phyloP scores from a whole-genome alignment of 208 protist genomes.

The Sergeia podlipaevii region DNA sequence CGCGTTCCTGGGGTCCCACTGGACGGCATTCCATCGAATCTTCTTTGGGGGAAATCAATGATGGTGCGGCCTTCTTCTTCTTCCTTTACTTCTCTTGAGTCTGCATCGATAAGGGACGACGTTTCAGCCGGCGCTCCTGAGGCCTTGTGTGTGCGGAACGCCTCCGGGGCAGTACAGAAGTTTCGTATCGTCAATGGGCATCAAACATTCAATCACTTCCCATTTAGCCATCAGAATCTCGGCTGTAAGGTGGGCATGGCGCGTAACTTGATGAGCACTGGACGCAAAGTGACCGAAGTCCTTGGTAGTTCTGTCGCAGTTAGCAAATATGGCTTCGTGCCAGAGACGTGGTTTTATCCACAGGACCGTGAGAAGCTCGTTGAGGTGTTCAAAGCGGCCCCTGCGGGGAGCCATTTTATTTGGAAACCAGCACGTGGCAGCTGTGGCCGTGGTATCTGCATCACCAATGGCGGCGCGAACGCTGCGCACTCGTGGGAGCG shows the following conservation, averaged over 20 bases:
- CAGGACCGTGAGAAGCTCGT: slow-evolving; percentile 52
- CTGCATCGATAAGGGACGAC: neutral
- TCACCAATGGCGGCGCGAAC: slow-evolving; percentile 43
- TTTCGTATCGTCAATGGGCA: slow-evolving; percentile 12
- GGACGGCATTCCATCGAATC: slow-evolving; percentile 40
- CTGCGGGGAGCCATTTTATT: slow-evolving; percentile 55
- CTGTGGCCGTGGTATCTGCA: slow-evolving; percentile 86
- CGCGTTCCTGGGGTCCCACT: slow-evolving; percentile 26
- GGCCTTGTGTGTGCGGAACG: neutral
- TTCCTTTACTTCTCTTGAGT: slow-evolving; percentile 5
- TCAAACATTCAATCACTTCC: slow-evolving; percentile 89
- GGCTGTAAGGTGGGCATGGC: slow-evolving; percentile 86
- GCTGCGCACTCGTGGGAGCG: slow-evolving; percentile 39
- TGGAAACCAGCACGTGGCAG: slow-evolving; percentile 90
- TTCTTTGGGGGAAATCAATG: slow-evolving; percentile 77
- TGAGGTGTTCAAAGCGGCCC: slow-evolving; percentile 27
- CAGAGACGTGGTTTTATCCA: slow-evolving; percentile 82
- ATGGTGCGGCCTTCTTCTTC: slow-evolving; percentile 17
- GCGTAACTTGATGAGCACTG: slow-evolving; percentile 26
- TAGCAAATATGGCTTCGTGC: slow-evolving; percentile 53
- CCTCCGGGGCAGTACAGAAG: slow-evolving; percentile 7
- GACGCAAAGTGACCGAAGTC: too few relatives aligned
- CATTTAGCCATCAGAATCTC: slow-evolving; percentile 66
- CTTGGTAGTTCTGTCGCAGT: too few relatives aligned
- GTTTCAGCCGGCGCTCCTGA: neutral